Evolutionary conservation across 768 basidiomycete genomes (phyloP).

Genomic region (Gloeopeniophorella convolvens): DNA sequence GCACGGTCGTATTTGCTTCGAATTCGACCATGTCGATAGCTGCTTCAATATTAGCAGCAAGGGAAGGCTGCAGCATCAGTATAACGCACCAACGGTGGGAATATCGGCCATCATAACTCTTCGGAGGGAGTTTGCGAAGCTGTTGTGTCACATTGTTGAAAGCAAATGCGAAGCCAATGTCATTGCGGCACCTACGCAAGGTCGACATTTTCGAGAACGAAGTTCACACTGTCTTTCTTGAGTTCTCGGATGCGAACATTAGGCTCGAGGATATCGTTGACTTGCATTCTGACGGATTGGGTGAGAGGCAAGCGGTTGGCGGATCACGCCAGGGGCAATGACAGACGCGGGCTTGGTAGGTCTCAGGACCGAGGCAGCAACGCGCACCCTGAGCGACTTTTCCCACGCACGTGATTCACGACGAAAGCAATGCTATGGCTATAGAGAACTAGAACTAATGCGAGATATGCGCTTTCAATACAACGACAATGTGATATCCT

Average conservation of each 20-base stretch:
- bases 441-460: slow-evolving; percentile 2
- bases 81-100: slow-evolving; percentile 80
- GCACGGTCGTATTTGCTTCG: slow-evolving; percentile 81
- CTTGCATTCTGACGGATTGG: no score
- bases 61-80: no score
- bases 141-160: slow-evolving; percentile 28
- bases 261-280: slow-evolving; percentile 44
- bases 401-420: background rate
- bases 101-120: slow-evolving; percentile 95
- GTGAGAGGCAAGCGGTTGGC: background rate
- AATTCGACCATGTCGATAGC: slow-evolving; percentile 98
- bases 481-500: slow-evolving; percentile 2
- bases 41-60: slow-evolving; percentile 30
- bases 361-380: no score
- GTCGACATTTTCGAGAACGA: slow-evolving; percentile 94
- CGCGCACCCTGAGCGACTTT: no score
- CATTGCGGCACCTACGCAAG: slow-evolving; percentile 61
- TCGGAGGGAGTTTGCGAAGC: slow-evolving; percentile 91
- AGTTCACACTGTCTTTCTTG: slow-evolving; percentile 80
- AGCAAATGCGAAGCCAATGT: slow-evolving; percentile 16
- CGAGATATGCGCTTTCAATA: background rate
- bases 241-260: slow-evolving; percentile 79
- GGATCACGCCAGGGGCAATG: no score
- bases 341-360: no score
- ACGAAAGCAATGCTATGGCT: no score